phyloP scores from a whole-genome alignment of 345 rosid species.

The Draba incana region DNA sequence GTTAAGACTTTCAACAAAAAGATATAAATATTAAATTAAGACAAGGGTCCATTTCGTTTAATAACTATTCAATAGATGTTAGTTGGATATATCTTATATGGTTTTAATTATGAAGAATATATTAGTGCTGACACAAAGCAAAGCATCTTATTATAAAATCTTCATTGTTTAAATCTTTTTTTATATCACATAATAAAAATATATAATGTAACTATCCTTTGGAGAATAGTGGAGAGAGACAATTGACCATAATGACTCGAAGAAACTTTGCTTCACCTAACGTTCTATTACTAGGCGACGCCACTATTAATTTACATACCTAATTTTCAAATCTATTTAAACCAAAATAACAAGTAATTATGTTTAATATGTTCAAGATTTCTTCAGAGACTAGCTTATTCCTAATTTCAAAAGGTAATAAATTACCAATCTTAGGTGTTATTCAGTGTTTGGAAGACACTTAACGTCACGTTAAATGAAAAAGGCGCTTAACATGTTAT shows the following conservation, averaged over 20 bases:
- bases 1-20: background rate
- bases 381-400: background rate
- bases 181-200: conserved; percentile 16
- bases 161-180: background rate
- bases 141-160: conserved; percentile 28
- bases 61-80: conserved; percentile 24
- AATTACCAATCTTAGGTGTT: background rate
- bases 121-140: conserved; percentile 37
- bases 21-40: conserved; percentile 11
- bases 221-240: conserved; percentile 25
- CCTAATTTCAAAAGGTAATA: background rate
- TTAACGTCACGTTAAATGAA: background rate
- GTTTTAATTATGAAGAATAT: conserved; percentile 31
- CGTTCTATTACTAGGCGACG: conserved; percentile 23
- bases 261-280: conserved; percentile 35
- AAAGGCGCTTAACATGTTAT: background rate
- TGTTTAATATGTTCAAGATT: background rate
- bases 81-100: conserved; percentile 17
- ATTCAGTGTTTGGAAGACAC: background rate
- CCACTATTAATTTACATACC: conserved; percentile 25
- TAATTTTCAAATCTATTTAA: conserved; percentile 17
- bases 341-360: background rate
- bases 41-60: conserved; percentile 29
- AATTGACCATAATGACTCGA: conserved; percentile 26
- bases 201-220: conserved; percentile 24